Base-by-base conservation (phyloP, 2,329 filamentous ascomycete genomes). In the Macrophomina pseudophaseolina region DNA sequence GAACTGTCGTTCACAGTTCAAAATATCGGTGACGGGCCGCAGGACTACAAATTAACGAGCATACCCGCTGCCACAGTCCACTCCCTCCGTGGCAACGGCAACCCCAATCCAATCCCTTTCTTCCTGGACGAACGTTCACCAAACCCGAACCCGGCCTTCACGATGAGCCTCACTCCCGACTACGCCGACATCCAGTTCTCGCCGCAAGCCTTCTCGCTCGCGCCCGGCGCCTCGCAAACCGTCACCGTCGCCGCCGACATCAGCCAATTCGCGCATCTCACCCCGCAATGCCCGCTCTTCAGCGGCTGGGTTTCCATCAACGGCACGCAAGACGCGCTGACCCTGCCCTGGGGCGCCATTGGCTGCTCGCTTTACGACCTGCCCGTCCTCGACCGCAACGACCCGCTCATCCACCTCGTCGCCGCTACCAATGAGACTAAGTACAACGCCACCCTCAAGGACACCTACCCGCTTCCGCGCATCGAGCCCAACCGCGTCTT, bases 251-350 rank as follows among this genome's bases (percentile, higher is more conserved):
- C 5, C 40, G 38, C 56, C 3, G 56, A 60, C 42, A 60, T 60
- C 56, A 48, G 40, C 56, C 11, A n/a, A 5, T 28, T 60, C 12
- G 5, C 9, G 12, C 7, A 32, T 7, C 28, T 60, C 1, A n/a
- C 14, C 14, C 11, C 14, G 5, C 8, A 18, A 12, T 60, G 56
- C 56, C 56, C 56, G 1, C 56, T 60, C 40, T 18, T 60, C 40
- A 48, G 40, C 42, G 56, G 56, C 40, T 60, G 44, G 38, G 48
- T 60, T 14, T 23, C n/a, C 14, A 48, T 60, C 56, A 60, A 60
- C 40, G 40, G 40, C 11, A 60, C 40, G 8, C 16, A 4, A 11
- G 56, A 48, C 12, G 3, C 28, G 2, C 40, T 60, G 6, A 33
- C 56, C 1, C 56, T 60, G 5, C 56, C 56, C 23, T 60, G 44